Evolutionary conservation across 306 rosid genomes (phyloP), one percentile per base, ranked within the genome.

Genomic region (Senna siamea): DNA sequence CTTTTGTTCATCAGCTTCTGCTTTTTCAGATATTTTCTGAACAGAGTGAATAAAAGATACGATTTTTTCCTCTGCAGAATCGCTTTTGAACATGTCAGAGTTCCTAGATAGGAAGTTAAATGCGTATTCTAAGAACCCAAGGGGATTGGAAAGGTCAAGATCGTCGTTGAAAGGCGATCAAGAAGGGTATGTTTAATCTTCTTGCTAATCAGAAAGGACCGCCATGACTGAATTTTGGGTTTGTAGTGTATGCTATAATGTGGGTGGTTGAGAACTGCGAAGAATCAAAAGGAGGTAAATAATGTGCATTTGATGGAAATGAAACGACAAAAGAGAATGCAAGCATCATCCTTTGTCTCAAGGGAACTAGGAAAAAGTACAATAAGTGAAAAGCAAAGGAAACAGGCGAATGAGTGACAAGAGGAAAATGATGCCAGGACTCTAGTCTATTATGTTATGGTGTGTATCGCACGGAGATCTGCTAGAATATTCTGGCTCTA

Each of bases 111-210:
- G 59, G 15, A 73, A 73, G 5, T 51, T 44, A 22, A 72, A 18
- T 10, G 69, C 22, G 9, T 43, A 7, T 73, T 59, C 48, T 4
- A 54, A 5, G 69, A 66, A 66, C n/a, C n/a, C 67, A 10, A 57
- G 73, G 9, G 59, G 67, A 67, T 66, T 75, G 11, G 69, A 28
- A 20, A 43, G 78, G 38, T 64, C 72, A 23, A 74, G 55, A 51
- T 13, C 1, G 11, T 54, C 72, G 20, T 41, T 75, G 55, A 40
- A 75, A 41, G 79, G 40, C 58, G 41, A 34, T 13, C 58, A 28
- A 55, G 56, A 8, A 4, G 9, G 2, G 7, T 8, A 13, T 18
- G 13, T 18, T 47, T 63, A 62, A 20, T 37, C 38, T 11, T 75
- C 73, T 38, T 10, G 66, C 18, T 17, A 28, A 26, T 73, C 69